phyloP scores from a whole-genome alignment of 257 asterid species.

The Nicotiana knightiana region DNA sequence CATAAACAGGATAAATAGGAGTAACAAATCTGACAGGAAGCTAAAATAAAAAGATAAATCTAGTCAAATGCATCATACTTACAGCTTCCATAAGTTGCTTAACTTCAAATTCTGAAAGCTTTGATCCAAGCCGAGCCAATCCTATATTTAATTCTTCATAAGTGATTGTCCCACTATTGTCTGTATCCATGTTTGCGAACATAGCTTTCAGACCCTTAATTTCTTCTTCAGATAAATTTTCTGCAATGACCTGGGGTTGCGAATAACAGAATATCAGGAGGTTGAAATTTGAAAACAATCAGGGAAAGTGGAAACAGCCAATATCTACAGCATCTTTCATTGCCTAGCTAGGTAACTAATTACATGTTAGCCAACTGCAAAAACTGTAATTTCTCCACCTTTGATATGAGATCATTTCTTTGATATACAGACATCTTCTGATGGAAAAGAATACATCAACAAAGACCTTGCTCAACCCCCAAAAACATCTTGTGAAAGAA shows the following conservation, averaged over 20 bases:
- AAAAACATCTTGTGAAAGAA: background rate
- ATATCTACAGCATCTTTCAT: background rate
- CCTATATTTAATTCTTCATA: conserved; percentile 63
- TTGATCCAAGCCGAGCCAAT: conserved; percentile 60
- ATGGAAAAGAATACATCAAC: background rate
- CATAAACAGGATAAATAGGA: background rate
- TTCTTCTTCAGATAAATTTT: conserved; percentile 61
- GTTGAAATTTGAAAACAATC: background rate
- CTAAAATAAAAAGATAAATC: background rate
- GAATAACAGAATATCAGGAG: conserved; percentile 3
- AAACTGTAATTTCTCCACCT: background rate
- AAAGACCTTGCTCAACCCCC: background rate
- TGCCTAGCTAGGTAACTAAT: background rate
- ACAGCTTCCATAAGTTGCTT: conserved; percentile 78
- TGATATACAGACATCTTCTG: background rate
- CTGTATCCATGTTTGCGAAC: conserved; percentile 62
- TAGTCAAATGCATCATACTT: conserved; percentile 16
- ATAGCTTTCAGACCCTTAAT: conserved; percentile 62
- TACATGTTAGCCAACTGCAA: background rate
- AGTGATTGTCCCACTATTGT: conserved; percentile 59
- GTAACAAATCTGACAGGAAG: background rate
- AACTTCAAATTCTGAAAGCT: conserved; percentile 57
- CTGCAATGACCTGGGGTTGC: conserved; percentile 51
- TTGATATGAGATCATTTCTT: background rate
- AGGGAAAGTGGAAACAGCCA: background rate